These are phyloP conservation scores for Forsythia suspensa DNA, from an alignment of 257 asterid genomes.

Conservation along the genomic window DNA sequence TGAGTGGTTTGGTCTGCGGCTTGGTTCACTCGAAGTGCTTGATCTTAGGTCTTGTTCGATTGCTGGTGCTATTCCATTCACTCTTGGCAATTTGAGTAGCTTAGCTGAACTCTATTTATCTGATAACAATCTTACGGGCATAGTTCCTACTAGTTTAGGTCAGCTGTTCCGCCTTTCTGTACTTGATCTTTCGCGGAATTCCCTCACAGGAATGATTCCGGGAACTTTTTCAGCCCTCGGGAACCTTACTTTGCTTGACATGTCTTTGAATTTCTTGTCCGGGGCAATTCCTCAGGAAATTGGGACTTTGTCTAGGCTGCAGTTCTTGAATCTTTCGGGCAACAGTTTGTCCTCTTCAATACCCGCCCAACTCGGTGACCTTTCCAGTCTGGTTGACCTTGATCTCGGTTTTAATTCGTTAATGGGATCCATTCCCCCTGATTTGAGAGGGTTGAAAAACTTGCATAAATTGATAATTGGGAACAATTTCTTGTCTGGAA, in stretches of 20 bases:
- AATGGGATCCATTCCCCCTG: constrained; percentile 53
- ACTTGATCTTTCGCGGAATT: constrained; percentile 74
- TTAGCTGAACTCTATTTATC: constrained; percentile 64
- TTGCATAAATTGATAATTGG: constrained; percentile 51
- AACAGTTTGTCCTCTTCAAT: constrained; percentile 71
- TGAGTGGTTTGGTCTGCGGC: constrained; percentile 67
- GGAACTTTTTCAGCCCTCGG: constrained; percentile 33
- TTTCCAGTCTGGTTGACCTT: constrained; percentile 67
- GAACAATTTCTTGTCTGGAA: constrained; percentile 58
- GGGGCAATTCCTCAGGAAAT: constrained; percentile 63
- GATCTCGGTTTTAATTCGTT: constrained; percentile 76
- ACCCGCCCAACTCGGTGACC: constrained; percentile 76
- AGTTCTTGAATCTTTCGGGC: constrained; percentile 64
- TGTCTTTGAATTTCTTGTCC: constrained; percentile 66
- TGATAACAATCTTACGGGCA: constrained; percentile 59
- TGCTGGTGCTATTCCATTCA: constrained; percentile 55
- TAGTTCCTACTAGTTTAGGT: constrained; percentile 63
- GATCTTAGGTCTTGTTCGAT: constrained; percentile 83
- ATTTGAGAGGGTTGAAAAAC: constrained; percentile 58
- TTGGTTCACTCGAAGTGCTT: constrained; percentile 65
- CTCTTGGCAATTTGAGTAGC: constrained; percentile 74
- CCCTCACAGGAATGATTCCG: constrained; percentile 60
- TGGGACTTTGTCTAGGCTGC: constrained; percentile 59
- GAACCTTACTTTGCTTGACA: constrained; percentile 61
- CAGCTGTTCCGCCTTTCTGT: constrained; percentile 52